Evolutionary conservation across 768 basidiomycete genomes (phyloP).

Genomic region (Hericium coralloides): DNA sequence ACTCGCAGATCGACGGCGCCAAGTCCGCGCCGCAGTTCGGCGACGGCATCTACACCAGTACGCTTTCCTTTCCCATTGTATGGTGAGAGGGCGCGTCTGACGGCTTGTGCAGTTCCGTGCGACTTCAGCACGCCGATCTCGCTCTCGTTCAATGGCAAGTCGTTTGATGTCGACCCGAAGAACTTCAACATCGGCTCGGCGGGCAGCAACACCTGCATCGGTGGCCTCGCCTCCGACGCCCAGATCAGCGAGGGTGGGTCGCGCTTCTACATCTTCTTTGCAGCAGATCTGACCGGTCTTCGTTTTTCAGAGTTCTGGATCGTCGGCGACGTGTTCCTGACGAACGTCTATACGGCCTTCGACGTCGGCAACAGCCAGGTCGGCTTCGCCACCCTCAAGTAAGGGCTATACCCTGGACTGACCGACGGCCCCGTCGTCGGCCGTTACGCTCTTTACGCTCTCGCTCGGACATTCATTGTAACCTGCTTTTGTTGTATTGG

Average conservation of each 20-base stretch:
- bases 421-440: no score
- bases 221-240: conserved; percentile 5
- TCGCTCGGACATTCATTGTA: no score
- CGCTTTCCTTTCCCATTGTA: not conserved
- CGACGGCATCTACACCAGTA: conserved; percentile 20
- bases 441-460: no score
- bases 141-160: conserved; percentile 21
- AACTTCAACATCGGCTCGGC: conserved; percentile 19
- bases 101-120: conserved; percentile 11
- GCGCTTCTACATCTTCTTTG: not conserved
- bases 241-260: not conserved
- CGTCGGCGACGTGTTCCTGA: conserved; percentile 2
- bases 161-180: conserved; percentile 16
- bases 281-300: not conserved
- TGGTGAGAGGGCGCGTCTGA: not conserved
- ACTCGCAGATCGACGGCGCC: conserved; percentile 19
- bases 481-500: no score
- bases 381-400: conserved; percentile 6
- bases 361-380: conserved; percentile 6
- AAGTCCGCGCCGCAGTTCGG: conserved; percentile 8
- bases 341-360: conserved; percentile 7
- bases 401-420: not conserved
- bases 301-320: not conserved
- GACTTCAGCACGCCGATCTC: conserved; percentile 12
- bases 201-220: conserved; percentile 16